Percentiles rank a stretch among this genome's conserved stretches.
Conservation (phyloP, 2,329 filamentous ascomycete genomes). For the Scopulariopsis brevicaulis region DNA sequence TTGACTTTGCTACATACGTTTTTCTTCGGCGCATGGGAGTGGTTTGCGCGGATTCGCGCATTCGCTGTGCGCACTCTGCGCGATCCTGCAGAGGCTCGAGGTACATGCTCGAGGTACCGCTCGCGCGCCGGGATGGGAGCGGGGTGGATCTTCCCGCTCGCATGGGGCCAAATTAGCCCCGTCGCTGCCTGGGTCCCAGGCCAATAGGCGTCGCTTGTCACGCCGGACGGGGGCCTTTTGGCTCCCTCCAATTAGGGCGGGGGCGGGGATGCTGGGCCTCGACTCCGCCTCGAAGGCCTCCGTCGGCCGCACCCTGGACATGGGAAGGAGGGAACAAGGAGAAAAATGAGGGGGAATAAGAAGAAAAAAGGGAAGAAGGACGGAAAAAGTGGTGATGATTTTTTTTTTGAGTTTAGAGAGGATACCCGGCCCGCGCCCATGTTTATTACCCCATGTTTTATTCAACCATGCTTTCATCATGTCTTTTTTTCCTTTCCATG, state of each 20-base stretch:
- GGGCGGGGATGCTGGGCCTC: slow-evolving; percentile 1
- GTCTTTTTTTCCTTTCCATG: background rate
- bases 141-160: background rate
- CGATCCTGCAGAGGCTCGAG: no score
- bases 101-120: background rate
- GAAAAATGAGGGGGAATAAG: background rate
- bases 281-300: background rate
- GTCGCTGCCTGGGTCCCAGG: background rate
- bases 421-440: slow-evolving; percentile 5
- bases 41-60: background rate
- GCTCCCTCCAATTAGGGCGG: background rate
- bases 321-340: background rate
- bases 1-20: background rate
- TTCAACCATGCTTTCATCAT: background rate
- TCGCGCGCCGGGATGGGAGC: background rate
- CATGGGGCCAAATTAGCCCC: background rate
- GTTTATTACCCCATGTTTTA: background rate
- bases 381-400: background rate
- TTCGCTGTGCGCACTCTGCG: no score
- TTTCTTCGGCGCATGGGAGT: background rate
- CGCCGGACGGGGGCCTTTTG: background rate
- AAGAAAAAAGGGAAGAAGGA: background rate
- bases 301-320: background rate
- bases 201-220: background rate
- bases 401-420: background rate